Conservation (phyloP, 129 eudicot genomes). For the Smallanthus sonchifolius region DNA sequence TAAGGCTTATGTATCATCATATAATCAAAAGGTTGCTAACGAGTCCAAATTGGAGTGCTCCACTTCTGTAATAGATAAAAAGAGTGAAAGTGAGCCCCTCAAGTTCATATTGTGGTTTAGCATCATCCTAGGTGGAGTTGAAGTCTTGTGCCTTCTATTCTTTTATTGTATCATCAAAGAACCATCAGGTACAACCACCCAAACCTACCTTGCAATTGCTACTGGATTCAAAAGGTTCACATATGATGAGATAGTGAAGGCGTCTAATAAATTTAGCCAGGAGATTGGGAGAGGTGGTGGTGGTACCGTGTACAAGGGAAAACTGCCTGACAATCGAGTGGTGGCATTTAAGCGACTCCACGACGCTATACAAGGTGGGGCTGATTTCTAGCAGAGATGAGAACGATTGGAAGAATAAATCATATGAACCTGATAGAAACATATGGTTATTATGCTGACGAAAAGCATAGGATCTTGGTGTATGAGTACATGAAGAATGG, state of each 20-base stretch:
- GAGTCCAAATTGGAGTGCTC: background rate
- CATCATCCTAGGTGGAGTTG: constrained; percentile 16
- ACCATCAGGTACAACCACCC: constrained; percentile 1
- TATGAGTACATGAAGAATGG: constrained; percentile 49
- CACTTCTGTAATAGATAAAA: background rate
- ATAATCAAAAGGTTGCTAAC: background rate
- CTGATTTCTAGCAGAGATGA: constrained; percentile 36
- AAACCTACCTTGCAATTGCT: constrained; percentile 20
- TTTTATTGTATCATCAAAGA: constrained; percentile 1
- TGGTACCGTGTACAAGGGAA: constrained; percentile 38
- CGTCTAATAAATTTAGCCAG: constrained; percentile 19
- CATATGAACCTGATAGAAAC: constrained; percentile 44
- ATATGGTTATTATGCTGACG: constrained; percentile 37
- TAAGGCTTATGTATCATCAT: background rate
- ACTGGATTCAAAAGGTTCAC: constrained; percentile 36
- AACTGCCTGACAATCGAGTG: constrained; percentile 24
- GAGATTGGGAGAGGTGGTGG: constrained; percentile 38
- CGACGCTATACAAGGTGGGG: constrained; percentile 34
- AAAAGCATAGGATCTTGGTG: constrained; percentile 40
- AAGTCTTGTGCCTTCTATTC: constrained; percentile 4
- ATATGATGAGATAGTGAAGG: constrained; percentile 28
- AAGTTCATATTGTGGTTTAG: constrained; percentile 32
- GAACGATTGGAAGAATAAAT: constrained; percentile 37
- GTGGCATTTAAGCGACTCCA: constrained; percentile 32
- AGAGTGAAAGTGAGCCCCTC: background rate